Base-by-base conservation (phyloP, 2,329 filamentous ascomycete species). In the Cladosporium sp. region DNA sequence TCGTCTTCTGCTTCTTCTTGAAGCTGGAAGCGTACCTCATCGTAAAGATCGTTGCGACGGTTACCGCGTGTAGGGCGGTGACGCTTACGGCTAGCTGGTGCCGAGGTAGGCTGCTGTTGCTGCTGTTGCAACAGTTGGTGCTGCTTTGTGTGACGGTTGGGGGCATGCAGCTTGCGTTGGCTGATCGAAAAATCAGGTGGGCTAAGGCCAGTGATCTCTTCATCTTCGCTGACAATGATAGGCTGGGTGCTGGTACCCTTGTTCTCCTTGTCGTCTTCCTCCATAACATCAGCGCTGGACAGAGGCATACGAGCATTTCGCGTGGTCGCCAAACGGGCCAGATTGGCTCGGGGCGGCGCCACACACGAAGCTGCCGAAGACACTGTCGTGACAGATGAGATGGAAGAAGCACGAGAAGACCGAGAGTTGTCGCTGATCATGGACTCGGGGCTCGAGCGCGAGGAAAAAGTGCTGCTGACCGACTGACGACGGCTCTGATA, bases 381-480 rank as follows among this genome's bases (percentile, higher is more conserved):
- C 67, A 74, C 75, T 68, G 82, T 83, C 57, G 82, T 83, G 70
- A 83, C 77, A 57, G 83, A 84, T 62, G 82, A 84, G 69, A 84
- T 85, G 63, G 83, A 85, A 11, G 83, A 84, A 35, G 83, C 81
- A 68, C 82, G 81, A 46, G 83, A 85, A 65, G 84, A 85, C 67
- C 85, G 78, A 16, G 82, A 82, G 40, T 81, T 81, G 73, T 89
- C 86, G 31, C 86, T 88, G 40, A 88, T 77, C 83, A 88, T 86
- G 37, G 86, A 88, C 69, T 88, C 86, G n/a, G 87, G 86, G 52
- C 83, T 85, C 10, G 82, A 84, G 23, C 76, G 76, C 53, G 81
- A 84, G 4, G 85, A 86, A 29, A 81, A 80, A 26, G 83, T 83
- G 64, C 80, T 83, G 73, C 82, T 83, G 79, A 79, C 77, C 70